Conservation (phyloP, 192 early-diverging fungal species). For the Mortierella claussenii region DNA sequence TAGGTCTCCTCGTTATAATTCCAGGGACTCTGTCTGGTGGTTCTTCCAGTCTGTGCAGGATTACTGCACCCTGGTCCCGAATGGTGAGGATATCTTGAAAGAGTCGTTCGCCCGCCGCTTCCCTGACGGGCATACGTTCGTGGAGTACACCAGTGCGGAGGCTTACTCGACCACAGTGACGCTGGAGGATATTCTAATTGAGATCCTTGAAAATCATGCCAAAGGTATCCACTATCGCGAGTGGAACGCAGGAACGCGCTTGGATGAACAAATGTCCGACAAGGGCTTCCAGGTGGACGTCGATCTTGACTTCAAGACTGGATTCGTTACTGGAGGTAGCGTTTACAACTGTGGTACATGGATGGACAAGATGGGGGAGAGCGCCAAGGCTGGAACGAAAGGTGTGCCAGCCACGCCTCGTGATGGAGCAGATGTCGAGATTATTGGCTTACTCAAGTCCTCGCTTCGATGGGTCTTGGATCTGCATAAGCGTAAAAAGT, state of each 20-base stretch:
- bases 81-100: constrained; percentile 82
- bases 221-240: constrained; percentile 92
- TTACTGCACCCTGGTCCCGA: constrained; percentile 80
- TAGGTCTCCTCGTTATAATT: constrained; percentile 90
- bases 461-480: constrained; percentile 84
- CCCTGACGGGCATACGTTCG: constrained; percentile 77
- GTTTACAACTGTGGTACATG: constrained; percentile 97
- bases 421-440: constrained; percentile 92
- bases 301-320: constrained; percentile 78
- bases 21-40: constrained; percentile 97
- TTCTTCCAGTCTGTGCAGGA: constrained; percentile 91
- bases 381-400: constrained; percentile 90
- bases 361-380: constrained; percentile 99
- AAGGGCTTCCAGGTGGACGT: constrained; percentile 90
- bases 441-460: constrained; percentile 89
- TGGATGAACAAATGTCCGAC: constrained; percentile 93
- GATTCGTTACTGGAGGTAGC: constrained; percentile 90
- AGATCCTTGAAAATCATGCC: constrained; percentile 92
- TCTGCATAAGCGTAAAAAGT: constrained; percentile 53
- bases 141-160: constrained; percentile 70
- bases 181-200: constrained; percentile 88
- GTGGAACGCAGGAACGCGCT: constrained; percentile 88
- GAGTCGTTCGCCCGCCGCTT: constrained; percentile 83
- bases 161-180: constrained; percentile 73
- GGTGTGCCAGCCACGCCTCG: constrained; percentile 94